Evolutionary conservation across 257 asterid genomes (phyloP), one percentile per base, ranked within the genome.

Genomic region (Vinca minor): DNA sequence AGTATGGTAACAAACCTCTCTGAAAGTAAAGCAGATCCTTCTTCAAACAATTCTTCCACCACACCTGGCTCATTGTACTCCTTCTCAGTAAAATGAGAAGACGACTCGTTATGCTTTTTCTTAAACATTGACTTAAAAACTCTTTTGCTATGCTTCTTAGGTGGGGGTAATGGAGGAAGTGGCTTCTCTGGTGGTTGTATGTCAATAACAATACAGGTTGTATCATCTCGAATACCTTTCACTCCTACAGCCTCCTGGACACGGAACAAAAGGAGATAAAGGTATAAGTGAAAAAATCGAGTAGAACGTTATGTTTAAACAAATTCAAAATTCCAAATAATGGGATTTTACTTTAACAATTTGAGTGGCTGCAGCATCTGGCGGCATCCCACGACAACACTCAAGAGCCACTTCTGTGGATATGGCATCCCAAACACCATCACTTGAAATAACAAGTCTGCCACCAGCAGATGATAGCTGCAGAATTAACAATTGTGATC

Each of bases 341-440:
- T 4, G 28, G 44, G 55, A 67, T 9, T n/a, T 34, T 79, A 90
- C 99, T 76, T 87, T 87, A 64, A 93, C 99, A 65, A 93, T 83
- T 69, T 90, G 95, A 42, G 93, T 81, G 74, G 99, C 93, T 58
- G 99, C 89, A 69, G 84, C 87, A 66, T 93, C 99, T 18, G 95
- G 70, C 25, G 86, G 83, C 97, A 90, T 83, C 58, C 91, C 97
- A 56, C 88, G 82, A 67, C 95, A 85, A 69, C 99, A 85, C 26
- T 89, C 97, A 26, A 86, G 70, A 70, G 96, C 99, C 36, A 72
- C 46, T 82, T 93, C 99, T 49, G 99, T 85, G 62, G 97, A 73
- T 72, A 93, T 9, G 58, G 99, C 90, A 54, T 93, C 99, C 99
- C 99, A 93, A 76, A 93, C 99, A 62, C 99, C 99, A 29, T 93